These are phyloP conservation scores for Fusarium equiseti DNA, from an alignment of 2,329 filamentous ascomycete genomes.

Conservation along the genomic window DNA sequence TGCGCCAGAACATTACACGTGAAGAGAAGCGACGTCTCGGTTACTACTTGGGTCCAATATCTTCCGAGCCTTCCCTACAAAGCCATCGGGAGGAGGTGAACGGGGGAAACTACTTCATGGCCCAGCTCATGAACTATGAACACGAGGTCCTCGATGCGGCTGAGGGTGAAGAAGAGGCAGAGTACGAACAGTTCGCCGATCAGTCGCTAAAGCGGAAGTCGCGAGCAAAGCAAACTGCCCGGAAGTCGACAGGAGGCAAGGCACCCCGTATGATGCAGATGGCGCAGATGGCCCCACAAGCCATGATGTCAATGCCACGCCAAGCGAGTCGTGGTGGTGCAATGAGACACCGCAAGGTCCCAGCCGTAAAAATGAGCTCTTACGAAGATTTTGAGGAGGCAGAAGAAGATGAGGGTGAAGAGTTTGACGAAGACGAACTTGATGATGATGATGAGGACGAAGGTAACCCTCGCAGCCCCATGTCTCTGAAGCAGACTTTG, in stretches of 20 bases:
- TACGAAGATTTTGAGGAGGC: background rate
- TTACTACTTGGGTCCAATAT: constrained; percentile 54
- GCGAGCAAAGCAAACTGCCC: background rate
- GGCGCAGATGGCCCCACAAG: no score
- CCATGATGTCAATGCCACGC: no score
- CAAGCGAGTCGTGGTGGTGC: background rate
- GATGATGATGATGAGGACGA: constrained; percentile 26
- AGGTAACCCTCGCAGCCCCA: constrained; percentile 48
- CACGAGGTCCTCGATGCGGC: constrained; percentile 36
- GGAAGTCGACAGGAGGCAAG: background rate
- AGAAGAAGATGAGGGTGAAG: constrained; percentile 19
- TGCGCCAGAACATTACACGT: constrained; percentile 47
- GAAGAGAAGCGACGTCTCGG: constrained; percentile 46
- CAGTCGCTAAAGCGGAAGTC: constrained; percentile 10
- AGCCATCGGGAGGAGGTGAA: constrained; percentile 51
- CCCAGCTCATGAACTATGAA: constrained; percentile 54
- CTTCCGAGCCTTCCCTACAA: constrained; percentile 43
- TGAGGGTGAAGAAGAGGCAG: constrained; percentile 57
- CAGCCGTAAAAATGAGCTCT: no score
- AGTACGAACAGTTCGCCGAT: constrained; percentile 43
- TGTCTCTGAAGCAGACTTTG: constrained; percentile 61
- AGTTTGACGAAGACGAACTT: constrained; percentile 9
- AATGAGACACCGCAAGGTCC: constrained; percentile 3
- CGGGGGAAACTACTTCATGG: constrained; percentile 59
- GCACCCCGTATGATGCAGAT: no score